A percentile compares a stretch with the other conserved stretches of the same genome.
phyloP scores from a whole-genome alignment of 1,139 yeast genomes.

The Taphrina communis region DNA sequence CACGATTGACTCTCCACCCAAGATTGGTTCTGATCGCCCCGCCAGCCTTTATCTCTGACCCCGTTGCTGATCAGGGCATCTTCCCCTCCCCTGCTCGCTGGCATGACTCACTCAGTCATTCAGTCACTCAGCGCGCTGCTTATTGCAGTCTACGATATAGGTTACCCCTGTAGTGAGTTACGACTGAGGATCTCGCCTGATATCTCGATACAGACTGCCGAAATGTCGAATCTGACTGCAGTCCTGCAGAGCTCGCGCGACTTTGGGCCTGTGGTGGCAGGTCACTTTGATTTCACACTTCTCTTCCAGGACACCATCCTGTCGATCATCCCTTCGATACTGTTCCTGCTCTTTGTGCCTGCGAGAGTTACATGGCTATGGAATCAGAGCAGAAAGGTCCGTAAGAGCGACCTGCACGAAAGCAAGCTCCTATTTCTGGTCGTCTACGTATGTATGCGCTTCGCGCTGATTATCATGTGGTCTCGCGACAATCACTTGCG shows the following conservation, averaged over 20 bases:
- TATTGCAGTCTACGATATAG: too few species aligned
- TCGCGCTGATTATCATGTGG: conserved; percentile 6
- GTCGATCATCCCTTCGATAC: background rate
- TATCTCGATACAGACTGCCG: too few species aligned
- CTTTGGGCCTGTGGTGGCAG: background rate
- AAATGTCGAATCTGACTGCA: background rate
- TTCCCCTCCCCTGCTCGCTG: too few species aligned
- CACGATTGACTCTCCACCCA: too few species aligned
- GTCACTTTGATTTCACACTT: background rate
- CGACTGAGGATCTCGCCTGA: too few species aligned
- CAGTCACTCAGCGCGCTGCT: too few species aligned
- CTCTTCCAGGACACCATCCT: background rate
- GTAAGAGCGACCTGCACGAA: conserved; percentile 7
- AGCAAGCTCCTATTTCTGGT: conserved; percentile 3
- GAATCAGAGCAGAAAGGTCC: background rate
- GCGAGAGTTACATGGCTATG: conserved; percentile 5
- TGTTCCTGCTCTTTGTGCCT: background rate
- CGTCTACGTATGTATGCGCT: conserved; percentile 3
- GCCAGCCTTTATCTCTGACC: too few species aligned
- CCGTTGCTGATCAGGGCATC: too few species aligned
- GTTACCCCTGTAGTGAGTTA: too few species aligned
- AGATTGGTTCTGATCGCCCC: too few species aligned
- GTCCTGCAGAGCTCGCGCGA: background rate
- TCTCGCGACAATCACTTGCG: background rate
- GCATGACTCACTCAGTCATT: too few species aligned